Evolutionary conservation across 140 eudicot species (phyloP), one percentile per base, ranked within the genome.

Genomic region (Bidens hawaiensis): DNA sequence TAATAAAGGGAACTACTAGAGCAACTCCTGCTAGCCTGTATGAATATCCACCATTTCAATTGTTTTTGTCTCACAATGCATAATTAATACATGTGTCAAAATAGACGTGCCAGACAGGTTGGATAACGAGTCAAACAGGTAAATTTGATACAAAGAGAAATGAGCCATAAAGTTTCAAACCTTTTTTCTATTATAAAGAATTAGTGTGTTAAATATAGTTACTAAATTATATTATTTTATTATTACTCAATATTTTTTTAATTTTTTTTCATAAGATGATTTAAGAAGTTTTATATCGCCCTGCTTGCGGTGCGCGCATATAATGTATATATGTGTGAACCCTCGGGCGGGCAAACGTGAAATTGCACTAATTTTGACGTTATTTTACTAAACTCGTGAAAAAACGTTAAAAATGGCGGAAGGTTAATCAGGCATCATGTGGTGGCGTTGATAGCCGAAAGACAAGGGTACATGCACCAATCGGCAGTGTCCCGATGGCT

Each of bases 11-110:
- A 31, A 78, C 97, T 14, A 94, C 85, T 9, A 94, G 70, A 33
- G 95, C 88, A 25, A 71, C 85, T 34, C 99, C 97, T 58, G 97
- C 95, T 70, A 94, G 73, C 88, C 99, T 94, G 81, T 65, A 23
- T 18, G 13, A 53, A 15, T 13, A 27, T 3, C 0, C 59, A 64
- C 22, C 57, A 76, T 38, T 59, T 31, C 49, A 55, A 4, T 42
- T 8, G 14, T 24, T 27, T 31, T 46, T 55, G 13, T 48, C 33
- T 17, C 31, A 70, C 42, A 53, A 42, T 21, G n/a, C n/a, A 54
- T 43, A 43, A 22, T 18, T 64, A 48, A 7, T 18, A 27, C 12
- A 17, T 3, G 12, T 33, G 23, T 31, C 13, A 31, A 38, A 62
- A 40, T 24, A 36, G 12, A 4, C 31, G 31, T 13, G 31, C n/a